Base-by-base conservation (phyloP, 2,329 filamentous ascomycete genomes). In the Cladosporium phlei region DNA sequence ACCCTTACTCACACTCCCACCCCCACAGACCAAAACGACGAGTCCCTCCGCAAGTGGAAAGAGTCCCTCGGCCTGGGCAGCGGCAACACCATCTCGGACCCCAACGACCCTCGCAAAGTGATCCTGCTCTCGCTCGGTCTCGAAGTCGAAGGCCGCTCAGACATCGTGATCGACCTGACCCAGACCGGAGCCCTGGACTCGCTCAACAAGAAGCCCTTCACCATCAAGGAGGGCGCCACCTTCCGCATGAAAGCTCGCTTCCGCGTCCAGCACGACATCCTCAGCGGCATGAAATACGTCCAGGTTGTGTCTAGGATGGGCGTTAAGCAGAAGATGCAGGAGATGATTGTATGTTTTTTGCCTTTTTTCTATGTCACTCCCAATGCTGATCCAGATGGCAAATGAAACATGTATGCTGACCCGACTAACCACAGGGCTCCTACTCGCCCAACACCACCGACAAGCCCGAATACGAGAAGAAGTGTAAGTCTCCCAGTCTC, bases 11-110 rank as follows among this genome's bases (percentile, higher is more conserved):
- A 49, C 46, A 30, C 34, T 32, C 20, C 20, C 17, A 8, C 9
- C 29, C 14, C 20, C 28, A 16, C 58, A 82, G 80, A 84, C 67
- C 69, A 77, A 61, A 75, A 86, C 61, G 93, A 98, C 68, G 91
- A 97, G 70, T 93, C 91, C 52, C 84, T 98, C 61, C 87, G 94
- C 72, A 86, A 91, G 63, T 98, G 95, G 86, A 98, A 98, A 77
- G 81, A 91, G 64, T 97, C 91, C 10, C 85, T 98, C 52, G 93
- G 93, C 58, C 82, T 97, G 51, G 81, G 83, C 54, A 82, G 75
- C 47, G 73, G 81, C 58, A 69, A 66, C 49, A 60, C 66, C 56
- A 68, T 75, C 57, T 69, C 69, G 35, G 70, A 75, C 63, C 69
- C 71, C 49, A 87, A 77, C 65, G 91, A 97, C 64, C 82, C 86